Conservation (phyloP, 2,329 filamentous ascomycete genomes). For the Fusarium coffeatum region DNA sequence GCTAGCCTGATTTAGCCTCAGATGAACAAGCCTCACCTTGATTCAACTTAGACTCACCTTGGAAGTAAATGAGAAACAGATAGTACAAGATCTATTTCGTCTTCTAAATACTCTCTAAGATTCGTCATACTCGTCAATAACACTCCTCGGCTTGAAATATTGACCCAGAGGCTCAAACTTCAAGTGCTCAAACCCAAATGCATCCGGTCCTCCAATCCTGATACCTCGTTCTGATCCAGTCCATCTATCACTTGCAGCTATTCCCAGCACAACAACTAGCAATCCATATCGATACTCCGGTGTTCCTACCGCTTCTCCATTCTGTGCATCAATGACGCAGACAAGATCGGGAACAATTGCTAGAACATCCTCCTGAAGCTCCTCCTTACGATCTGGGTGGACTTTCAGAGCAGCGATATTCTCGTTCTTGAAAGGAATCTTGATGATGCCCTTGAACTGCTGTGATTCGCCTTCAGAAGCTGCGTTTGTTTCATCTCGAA, state of each 20-base stretch:
- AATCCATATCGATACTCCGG: slow-evolving; percentile 68
- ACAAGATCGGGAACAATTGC: slow-evolving; percentile 69
- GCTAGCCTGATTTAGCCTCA: slow-evolving; percentile 10
- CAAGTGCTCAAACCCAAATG: slow-evolving; percentile 61
- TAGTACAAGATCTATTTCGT: not conserved
- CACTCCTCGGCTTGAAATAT: slow-evolving; percentile 62
- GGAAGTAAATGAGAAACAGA: not conserved
- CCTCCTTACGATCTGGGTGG: slow-evolving; percentile 49
- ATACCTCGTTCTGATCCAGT: slow-evolving; percentile 59
- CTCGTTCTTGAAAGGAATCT: slow-evolving; percentile 80
- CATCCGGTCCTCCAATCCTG: slow-evolving; percentile 61
- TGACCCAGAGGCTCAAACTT: slow-evolving; percentile 61
- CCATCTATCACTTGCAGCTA: slow-evolving; percentile 59
- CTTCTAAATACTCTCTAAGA: not conserved
- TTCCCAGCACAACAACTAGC: slow-evolving; percentile 61
- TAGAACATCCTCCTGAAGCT: slow-evolving; percentile 57
- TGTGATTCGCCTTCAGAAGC: not conserved
- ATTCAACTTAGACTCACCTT: not conserved
- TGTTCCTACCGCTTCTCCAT: slow-evolving; percentile 66
- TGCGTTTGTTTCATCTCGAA: slow-evolving; percentile 47
- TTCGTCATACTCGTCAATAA: slow-evolving; percentile 62
- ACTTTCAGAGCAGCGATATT: slow-evolving; percentile 70
- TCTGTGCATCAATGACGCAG: slow-evolving; percentile 65
- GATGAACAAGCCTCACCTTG: slow-evolving; percentile 22
- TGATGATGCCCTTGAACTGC: slow-evolving; percentile 61